Conservation (phyloP, 2,329 filamentous ascomycete species). For the Tetracladium maxilliforme region DNA sequence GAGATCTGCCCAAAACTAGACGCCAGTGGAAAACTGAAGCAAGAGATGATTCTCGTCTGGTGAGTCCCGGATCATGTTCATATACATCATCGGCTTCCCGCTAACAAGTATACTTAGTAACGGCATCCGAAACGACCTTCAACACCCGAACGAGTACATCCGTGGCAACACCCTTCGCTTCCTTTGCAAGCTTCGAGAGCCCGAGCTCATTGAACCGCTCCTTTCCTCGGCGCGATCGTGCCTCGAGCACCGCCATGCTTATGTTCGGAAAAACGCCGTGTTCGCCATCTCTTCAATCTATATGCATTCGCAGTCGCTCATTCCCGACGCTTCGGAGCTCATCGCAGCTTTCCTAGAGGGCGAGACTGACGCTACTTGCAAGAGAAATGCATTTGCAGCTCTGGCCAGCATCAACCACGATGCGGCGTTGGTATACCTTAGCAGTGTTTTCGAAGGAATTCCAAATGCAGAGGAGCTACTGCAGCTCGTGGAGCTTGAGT, state of each 20-base stretch:
- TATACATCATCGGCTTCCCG: slow-evolving; percentile 3
- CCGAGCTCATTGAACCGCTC: slow-evolving; percentile 90
- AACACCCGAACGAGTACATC: slow-evolving; percentile 97
- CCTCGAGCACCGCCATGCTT: slow-evolving; percentile 90
- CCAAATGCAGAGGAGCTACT: slow-evolving; percentile 88
- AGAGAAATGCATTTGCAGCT: slow-evolving; percentile 92
- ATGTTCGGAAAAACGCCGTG: slow-evolving; percentile 96
- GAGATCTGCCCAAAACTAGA: slow-evolving; percentile 97
- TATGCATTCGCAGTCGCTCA: slow-evolving; percentile 78
- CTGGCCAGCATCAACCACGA: slow-evolving; percentile 86
- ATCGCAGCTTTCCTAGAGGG: slow-evolving; percentile 78
- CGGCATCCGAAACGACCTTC: slow-evolving; percentile 92
- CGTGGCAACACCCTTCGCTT: slow-evolving; percentile 96
- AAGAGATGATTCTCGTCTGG: slow-evolving; percentile 99
- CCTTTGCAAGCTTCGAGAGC: slow-evolving; percentile 87
- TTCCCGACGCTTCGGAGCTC: slow-evolving; percentile 89
- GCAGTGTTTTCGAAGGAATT: slow-evolving; percentile 80
- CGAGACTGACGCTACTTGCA: slow-evolving; percentile 91
- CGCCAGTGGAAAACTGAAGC: slow-evolving; percentile 83
- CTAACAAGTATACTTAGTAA: slow-evolving; percentile 43
- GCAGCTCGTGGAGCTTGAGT: slow-evolving; percentile 88
- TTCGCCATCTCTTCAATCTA: slow-evolving; percentile 89
- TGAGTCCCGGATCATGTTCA: slow-evolving; percentile 24
- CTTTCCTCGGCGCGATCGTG: slow-evolving; percentile 85
- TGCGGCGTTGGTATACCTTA: slow-evolving; percentile 77